phyloP scores from a whole-genome alignment of 345 rosid genomes.

The Draba incana region DNA sequence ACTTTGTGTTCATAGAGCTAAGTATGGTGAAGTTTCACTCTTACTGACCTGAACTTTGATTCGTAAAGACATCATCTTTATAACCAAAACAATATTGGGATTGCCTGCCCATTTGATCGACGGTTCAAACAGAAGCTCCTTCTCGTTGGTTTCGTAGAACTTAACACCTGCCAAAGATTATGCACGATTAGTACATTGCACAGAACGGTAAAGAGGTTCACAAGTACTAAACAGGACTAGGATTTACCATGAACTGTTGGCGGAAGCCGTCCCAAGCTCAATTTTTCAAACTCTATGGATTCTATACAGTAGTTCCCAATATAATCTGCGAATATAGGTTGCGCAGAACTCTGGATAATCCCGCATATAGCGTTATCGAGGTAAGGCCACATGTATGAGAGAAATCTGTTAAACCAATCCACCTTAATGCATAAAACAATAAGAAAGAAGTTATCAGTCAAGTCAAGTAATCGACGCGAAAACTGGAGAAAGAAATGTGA shows the following conservation, averaged over 20 bases:
- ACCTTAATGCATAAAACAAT: slow-evolving; percentile 45
- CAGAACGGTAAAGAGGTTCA: not conserved
- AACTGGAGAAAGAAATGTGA: not conserved
- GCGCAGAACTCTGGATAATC: slow-evolving; percentile 48
- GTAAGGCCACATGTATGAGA: slow-evolving; percentile 72
- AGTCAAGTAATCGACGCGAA: not conserved
- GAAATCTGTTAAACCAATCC: slow-evolving; percentile 75
- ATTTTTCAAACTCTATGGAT: slow-evolving; percentile 54
- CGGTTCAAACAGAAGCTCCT: slow-evolving; percentile 70
- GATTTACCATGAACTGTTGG: slow-evolving; percentile 62
- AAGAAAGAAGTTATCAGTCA: not conserved
- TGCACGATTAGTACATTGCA: slow-evolving; percentile 1
- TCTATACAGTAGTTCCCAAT: slow-evolving; percentile 53
- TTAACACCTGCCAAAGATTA: slow-evolving; percentile 56
- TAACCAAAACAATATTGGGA: slow-evolving; percentile 65
- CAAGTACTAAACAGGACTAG: slow-evolving; percentile 11
- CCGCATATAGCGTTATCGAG: slow-evolving; percentile 74
- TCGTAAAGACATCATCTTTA: slow-evolving; percentile 53
- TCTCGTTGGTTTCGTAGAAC: slow-evolving; percentile 70
- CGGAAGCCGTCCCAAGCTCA: slow-evolving; percentile 72
- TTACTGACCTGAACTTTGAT: slow-evolving; percentile 67
- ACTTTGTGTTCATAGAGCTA: slow-evolving; percentile 4
- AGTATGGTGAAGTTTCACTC: not conserved
- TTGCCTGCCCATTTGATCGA: slow-evolving; percentile 82
- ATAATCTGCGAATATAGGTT: slow-evolving; percentile 66